A percentile compares a stretch with the other conserved stretches of the same genome.
phyloP scores from a whole-genome alignment of 768 basidiomycete genomes.

The Lactarius hatsudake region DNA sequence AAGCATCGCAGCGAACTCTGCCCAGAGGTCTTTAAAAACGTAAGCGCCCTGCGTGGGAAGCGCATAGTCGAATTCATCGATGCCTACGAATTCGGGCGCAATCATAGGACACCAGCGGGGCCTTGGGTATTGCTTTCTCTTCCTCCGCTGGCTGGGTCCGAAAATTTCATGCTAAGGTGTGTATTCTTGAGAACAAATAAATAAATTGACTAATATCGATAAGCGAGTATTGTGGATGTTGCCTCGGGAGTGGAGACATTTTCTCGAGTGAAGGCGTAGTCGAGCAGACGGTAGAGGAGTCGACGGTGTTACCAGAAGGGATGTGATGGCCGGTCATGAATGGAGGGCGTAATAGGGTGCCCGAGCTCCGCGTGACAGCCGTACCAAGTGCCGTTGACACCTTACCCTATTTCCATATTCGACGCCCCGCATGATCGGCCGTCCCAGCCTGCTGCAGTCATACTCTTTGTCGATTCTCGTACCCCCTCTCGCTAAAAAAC shows the following conservation, averaged over 20 bases:
- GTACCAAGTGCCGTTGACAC: background rate
- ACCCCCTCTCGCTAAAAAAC: background rate
- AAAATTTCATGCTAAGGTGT: background rate
- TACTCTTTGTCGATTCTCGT: background rate
- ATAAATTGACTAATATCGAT: background rate
- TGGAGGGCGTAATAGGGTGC: too few species aligned
- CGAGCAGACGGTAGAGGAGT: background rate
- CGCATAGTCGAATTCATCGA: background rate
- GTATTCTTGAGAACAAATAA: background rate
- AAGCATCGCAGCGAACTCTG: background rate
- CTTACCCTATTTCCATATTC: background rate
- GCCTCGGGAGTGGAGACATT: background rate
- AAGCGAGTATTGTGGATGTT: background rate
- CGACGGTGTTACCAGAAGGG: background rate
- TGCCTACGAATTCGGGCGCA: background rate
- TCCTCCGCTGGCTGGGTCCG: too few species aligned
- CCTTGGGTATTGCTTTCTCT: too few species aligned
- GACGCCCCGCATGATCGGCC: background rate
- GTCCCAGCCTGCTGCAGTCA: background rate
- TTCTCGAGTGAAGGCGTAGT: background rate
- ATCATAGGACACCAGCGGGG: too few species aligned
- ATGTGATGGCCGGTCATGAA: too few species aligned
- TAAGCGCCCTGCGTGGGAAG: background rate
- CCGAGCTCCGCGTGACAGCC: background rate
- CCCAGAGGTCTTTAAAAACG: background rate